phyloP scores from a whole-genome alignment of 805 yeast species.

The Lipomyces kockii region DNA sequence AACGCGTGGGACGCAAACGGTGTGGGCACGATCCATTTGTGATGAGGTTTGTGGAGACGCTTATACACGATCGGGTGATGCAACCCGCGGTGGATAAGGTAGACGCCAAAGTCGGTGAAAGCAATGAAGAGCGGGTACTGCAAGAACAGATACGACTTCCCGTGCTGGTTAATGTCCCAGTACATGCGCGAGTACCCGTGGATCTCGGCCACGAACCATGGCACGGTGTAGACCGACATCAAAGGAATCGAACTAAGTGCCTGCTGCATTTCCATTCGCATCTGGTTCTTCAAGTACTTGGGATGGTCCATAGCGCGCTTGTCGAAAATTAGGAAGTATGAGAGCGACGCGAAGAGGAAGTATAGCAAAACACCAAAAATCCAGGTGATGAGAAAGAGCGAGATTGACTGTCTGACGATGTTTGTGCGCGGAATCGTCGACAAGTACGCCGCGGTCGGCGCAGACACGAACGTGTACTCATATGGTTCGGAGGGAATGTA shows the following conservation, averaged over 20 bases:
- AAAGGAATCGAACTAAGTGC: slow-evolving; percentile 83
- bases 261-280: slow-evolving; percentile 77
- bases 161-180: slow-evolving; percentile 64
- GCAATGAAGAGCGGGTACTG: slow-evolving; percentile 82
- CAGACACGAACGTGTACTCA: slow-evolving; percentile 26
- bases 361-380: slow-evolving; percentile 88
- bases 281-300: slow-evolving; percentile 90
- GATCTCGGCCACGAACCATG: slow-evolving; percentile 85
- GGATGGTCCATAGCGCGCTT: slow-evolving; percentile 93
- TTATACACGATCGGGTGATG: slow-evolving; percentile 93
- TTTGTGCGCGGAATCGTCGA: slow-evolving; percentile 76
- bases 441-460: slow-evolving; percentile 28
- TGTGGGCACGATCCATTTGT: slow-evolving; percentile 98
- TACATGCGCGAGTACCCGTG: slow-evolving; percentile 83
- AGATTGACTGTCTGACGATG: slow-evolving; percentile 67
- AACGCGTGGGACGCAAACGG: slow-evolving; percentile 98
- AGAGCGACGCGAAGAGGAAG: slow-evolving; percentile 71
- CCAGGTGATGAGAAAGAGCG: slow-evolving; percentile 71
- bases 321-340: slow-evolving; percentile 81
- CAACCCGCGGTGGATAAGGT: slow-evolving; percentile 86
- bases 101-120: slow-evolving; percentile 93
- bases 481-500: slow-evolving; percentile 31
- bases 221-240: slow-evolving; percentile 86
- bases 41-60: slow-evolving; percentile 92
- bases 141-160: slow-evolving; percentile 68